A percentile compares a stretch with the other conserved stretches of the same genome.
Evolutionary conservation across 2,329 filamentous ascomycete species (phyloP).

Genomic region (Lasiodiplodia sp.): DNA sequence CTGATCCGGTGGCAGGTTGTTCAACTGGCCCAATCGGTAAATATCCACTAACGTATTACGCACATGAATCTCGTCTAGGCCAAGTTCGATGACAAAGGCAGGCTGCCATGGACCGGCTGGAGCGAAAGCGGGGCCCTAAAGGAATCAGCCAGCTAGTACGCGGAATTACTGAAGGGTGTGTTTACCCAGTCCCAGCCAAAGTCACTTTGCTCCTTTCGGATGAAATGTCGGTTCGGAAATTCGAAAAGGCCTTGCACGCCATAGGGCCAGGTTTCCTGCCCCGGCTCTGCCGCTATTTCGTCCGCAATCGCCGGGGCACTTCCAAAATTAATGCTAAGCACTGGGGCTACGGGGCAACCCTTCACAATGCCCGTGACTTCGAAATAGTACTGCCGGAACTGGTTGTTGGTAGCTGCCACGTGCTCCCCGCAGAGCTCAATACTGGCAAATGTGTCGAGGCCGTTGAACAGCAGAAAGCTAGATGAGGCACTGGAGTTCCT

Average conservation of each 20-base stretch:
- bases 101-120: slow-evolving; percentile 70
- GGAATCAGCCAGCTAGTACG: background rate
- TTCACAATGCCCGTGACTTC: slow-evolving; percentile 59
- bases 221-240: slow-evolving; percentile 62
- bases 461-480: slow-evolving; percentile 67
- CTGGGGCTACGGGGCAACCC: slow-evolving; percentile 48
- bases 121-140: slow-evolving; percentile 63
- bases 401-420: slow-evolving; percentile 66
- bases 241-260: slow-evolving; percentile 59
- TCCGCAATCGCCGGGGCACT: slow-evolving; percentile 63
- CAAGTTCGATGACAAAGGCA: slow-evolving; percentile 63
- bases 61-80: slow-evolving; percentile 53
- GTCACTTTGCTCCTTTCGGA: slow-evolving; percentile 68
- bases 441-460: slow-evolving; percentile 67
- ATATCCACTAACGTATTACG: slow-evolving; percentile 65
- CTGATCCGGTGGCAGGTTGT: slow-evolving; percentile 65
- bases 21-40: slow-evolving; percentile 65
- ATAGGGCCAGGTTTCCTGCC: slow-evolving; percentile 59
- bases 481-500: slow-evolving; percentile 42
- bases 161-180: background rate
- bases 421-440: slow-evolving; percentile 62
- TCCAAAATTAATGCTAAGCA: slow-evolving; percentile 62
- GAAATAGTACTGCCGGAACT: slow-evolving; percentile 69
- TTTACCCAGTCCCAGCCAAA: slow-evolving; percentile 65
- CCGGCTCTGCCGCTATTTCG: slow-evolving; percentile 59